phyloP scores from a whole-genome alignment of 2,329 filamentous ascomycete species.

The Phialophora chinensis region DNA sequence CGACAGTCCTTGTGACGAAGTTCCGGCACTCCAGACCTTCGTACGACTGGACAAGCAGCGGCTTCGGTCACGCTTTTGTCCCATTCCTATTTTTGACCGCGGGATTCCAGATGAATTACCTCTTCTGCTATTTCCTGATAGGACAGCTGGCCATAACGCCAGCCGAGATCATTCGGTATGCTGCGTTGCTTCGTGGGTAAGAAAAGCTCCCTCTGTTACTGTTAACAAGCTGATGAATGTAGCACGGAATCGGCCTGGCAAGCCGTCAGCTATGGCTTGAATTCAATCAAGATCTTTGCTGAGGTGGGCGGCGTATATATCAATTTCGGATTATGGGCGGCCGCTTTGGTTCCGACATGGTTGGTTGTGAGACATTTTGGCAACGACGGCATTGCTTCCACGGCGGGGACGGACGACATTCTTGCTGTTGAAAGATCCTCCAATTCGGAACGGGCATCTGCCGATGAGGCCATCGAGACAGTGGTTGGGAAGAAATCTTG shows the following conservation, averaged over 20 bases:
- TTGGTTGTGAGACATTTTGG: slow-evolving; percentile 52
- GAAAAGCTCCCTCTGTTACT: neutral
- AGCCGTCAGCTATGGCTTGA: slow-evolving; percentile 72
- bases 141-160: slow-evolving; percentile 67
- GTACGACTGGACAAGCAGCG: slow-evolving; percentile 68
- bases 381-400: slow-evolving; percentile 10
- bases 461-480: slow-evolving; percentile 1
- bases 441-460: slow-evolving; percentile 5
- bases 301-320: slow-evolving; percentile 71
- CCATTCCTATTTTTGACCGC: slow-evolving; percentile 71
- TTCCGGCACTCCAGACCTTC: slow-evolving; percentile 64
- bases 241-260: slow-evolving; percentile 74
- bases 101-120: slow-evolving; percentile 75
- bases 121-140: slow-evolving; percentile 75
- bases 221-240: slow-evolving; percentile 1
- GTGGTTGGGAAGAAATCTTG: neutral
- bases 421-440: neutral
- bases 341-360: slow-evolving; percentile 70
- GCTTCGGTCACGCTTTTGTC: slow-evolving; percentile 70
- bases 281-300: slow-evolving; percentile 66
- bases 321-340: slow-evolving; percentile 72
- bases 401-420: neutral
- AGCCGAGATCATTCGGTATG: slow-evolving; percentile 70
- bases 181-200: slow-evolving; percentile 65
- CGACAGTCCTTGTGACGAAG: slow-evolving; percentile 67